Evolutionary conservation across 148 eudicot species (phyloP).

Genomic region (Simmondsia chinensis): DNA sequence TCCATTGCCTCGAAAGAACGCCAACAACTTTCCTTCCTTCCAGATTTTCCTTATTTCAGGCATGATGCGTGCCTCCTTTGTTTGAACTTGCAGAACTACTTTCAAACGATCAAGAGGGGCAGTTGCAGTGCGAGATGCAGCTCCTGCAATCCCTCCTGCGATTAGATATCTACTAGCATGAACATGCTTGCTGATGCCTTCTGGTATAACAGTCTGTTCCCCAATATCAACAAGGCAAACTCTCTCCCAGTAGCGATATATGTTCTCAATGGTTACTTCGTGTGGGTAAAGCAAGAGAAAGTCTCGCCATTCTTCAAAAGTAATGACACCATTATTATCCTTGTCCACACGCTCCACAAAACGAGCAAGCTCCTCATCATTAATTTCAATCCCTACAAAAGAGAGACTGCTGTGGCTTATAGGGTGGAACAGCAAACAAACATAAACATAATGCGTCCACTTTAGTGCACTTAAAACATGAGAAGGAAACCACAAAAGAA

Average conservation of each 20-base stretch:
- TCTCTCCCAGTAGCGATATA: constrained; percentile 88
- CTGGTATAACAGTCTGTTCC: constrained; percentile 87
- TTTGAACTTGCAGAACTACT: constrained; percentile 79
- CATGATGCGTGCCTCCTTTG: constrained; percentile 36
- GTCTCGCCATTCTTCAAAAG: constrained; percentile 98
- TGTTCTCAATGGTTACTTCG: constrained; percentile 87
- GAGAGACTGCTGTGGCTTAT: constrained; percentile 76
- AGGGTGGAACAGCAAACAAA: constrained; percentile 41
- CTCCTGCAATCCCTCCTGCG: constrained; percentile 95
- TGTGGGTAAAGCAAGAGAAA: constrained; percentile 90
- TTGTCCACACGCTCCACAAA: constrained; percentile 96
- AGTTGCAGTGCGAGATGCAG: constrained; percentile 95
- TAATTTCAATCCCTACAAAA: constrained; percentile 83
- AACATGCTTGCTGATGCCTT: constrained; percentile 79
- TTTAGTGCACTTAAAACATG: no score
- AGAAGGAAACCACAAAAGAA: no score
- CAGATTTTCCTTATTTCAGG: constrained; percentile 61
- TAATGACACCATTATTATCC: constrained; percentile 90
- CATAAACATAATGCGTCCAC: constrained; percentile 2
- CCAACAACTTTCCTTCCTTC: constrained; percentile 74
- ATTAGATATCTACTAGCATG: constrained; percentile 80
- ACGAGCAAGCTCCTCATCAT: constrained; percentile 82
- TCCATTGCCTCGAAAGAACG: constrained; percentile 92
- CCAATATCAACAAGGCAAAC: constrained; percentile 93
- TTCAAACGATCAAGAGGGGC: constrained; percentile 95